A percentile compares a stretch with the other conserved stretches of the same genome.
Evolutionary conservation across 306 rosid species (phyloP).

Genomic region (Pueraria montana): DNA sequence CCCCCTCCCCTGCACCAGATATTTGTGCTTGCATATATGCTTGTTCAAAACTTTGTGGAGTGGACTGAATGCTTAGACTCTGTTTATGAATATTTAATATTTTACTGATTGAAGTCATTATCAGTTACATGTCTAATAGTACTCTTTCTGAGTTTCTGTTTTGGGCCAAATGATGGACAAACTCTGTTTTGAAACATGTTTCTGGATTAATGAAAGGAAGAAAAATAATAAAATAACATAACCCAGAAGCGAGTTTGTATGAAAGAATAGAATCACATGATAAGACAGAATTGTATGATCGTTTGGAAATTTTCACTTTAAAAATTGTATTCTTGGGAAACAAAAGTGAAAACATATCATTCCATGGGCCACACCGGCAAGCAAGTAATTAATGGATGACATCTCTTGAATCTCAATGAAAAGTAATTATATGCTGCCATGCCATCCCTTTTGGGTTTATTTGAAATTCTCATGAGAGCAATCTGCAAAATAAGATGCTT

Average conservation of each 20-base stretch:
- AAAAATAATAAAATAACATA: not conserved
- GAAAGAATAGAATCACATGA: not conserved
- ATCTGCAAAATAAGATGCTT: too few relatives aligned
- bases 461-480: not conserved
- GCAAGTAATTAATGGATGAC: not conserved
- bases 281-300: constrained; percentile 7
- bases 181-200: not conserved
- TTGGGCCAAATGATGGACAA: too few relatives aligned
- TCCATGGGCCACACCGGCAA: not conserved
- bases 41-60: not conserved
- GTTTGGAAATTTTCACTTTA: not conserved
- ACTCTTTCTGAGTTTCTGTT: too few relatives aligned
- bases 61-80: constrained; percentile 15
- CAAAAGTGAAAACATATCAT: not conserved
- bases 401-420: too few relatives aligned
- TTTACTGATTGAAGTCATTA: not conserved
- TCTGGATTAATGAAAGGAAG: not conserved
- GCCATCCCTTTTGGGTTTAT: not conserved
- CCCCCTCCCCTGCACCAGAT: not conserved
- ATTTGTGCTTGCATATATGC: constrained; percentile 1
- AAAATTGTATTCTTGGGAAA: not conserved
- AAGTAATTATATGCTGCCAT: too few relatives aligned
- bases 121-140: not conserved
- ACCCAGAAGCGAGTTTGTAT: not conserved
- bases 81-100: not conserved